Conservation (phyloP, 192 early-diverging fungal genomes). For the Pilobolus umbonatus region DNA sequence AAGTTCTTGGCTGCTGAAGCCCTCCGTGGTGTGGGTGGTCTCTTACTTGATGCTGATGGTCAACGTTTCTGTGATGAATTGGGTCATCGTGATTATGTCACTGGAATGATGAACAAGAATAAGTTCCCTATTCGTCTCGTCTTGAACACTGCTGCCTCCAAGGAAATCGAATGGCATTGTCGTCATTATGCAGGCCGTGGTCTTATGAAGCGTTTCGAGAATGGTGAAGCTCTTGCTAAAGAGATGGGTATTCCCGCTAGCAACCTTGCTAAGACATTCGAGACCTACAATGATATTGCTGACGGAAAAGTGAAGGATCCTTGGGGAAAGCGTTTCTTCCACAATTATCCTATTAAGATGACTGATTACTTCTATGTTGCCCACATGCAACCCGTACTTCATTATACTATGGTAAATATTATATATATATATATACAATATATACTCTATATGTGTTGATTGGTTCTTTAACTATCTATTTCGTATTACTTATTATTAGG, state of each 20-base stretch:
- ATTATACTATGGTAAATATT: slow-evolving; percentile 73
- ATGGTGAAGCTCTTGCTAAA: slow-evolving; percentile 71
- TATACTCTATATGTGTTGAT: neutral
- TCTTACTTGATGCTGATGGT: slow-evolving; percentile 76
- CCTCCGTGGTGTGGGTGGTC: slow-evolving; percentile 88
- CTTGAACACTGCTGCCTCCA: slow-evolving; percentile 77
- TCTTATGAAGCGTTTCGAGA: slow-evolving; percentile 79
- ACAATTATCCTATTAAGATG: slow-evolving; percentile 49
- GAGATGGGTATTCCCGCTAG: slow-evolving; percentile 58
- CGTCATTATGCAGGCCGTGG: slow-evolving; percentile 88
- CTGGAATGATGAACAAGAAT: slow-evolving; percentile 81
- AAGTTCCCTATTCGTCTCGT: slow-evolving; percentile 82
- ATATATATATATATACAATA: neutral
- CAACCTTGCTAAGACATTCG: slow-evolving; percentile 51
- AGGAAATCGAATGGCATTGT: slow-evolving; percentile 92
- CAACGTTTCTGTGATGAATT: slow-evolving; percentile 91
- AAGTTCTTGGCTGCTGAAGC: slow-evolving; percentile 97
- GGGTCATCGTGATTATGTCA: slow-evolving; percentile 91
- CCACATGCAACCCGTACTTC: slow-evolving; percentile 74
- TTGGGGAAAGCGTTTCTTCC: slow-evolving; percentile 69
- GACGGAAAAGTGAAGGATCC: slow-evolving; percentile 52
- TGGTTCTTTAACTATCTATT: slow-evolving; percentile 34
- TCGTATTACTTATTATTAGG: slow-evolving; percentile 36
- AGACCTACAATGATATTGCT: slow-evolving; percentile 56
- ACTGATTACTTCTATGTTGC: slow-evolving; percentile 60